Conservation (phyloP, 805 yeast genomes). For the Ogataea neopini region DNA sequence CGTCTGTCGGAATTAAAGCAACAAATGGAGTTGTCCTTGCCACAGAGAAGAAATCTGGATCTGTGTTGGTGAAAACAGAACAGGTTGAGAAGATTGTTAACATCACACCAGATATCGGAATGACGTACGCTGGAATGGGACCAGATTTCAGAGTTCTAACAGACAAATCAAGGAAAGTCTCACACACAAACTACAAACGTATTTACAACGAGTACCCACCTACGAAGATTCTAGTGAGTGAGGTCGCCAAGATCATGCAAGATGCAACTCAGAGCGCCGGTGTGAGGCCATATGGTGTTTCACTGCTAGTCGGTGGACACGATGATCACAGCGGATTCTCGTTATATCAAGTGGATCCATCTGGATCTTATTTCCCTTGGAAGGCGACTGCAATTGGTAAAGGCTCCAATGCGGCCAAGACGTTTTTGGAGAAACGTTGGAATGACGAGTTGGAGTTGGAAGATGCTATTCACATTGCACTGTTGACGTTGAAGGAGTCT, state of each 20-base stretch:
- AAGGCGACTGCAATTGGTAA: slow-evolving; percentile 99
- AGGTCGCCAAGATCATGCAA: slow-evolving; percentile 95
- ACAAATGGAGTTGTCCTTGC: slow-evolving; percentile 96
- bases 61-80: slow-evolving; percentile 73
- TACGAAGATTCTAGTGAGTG: slow-evolving; percentile 88
- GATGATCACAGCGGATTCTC: slow-evolving; percentile 72
- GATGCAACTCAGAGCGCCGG: slow-evolving; percentile 99
- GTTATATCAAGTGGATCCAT: slow-evolving; percentile 96
- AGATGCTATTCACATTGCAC: slow-evolving; percentile 96
- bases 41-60: slow-evolving; percentile 88
- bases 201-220: slow-evolving; percentile 97
- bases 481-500: slow-evolving; percentile 90
- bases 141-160: slow-evolving; percentile 96
- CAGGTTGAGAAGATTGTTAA: slow-evolving; percentile 75
- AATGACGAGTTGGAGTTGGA: slow-evolving; percentile 95
- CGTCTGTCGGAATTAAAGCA: slow-evolving; percentile 90
- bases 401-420: slow-evolving; percentile 94
- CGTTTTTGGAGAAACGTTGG: slow-evolving; percentile 97
- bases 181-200: slow-evolving; percentile 91
- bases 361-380: slow-evolving; percentile 98
- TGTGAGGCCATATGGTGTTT: slow-evolving; percentile 98
- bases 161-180: slow-evolving; percentile 89
- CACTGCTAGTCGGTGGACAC: slow-evolving; percentile 89
- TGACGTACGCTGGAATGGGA: slow-evolving; percentile 98
- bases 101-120: slow-evolving; percentile 94